phyloP scores from a whole-genome alignment of 129 eudicot species.

The Deinandra increscens region DNA sequence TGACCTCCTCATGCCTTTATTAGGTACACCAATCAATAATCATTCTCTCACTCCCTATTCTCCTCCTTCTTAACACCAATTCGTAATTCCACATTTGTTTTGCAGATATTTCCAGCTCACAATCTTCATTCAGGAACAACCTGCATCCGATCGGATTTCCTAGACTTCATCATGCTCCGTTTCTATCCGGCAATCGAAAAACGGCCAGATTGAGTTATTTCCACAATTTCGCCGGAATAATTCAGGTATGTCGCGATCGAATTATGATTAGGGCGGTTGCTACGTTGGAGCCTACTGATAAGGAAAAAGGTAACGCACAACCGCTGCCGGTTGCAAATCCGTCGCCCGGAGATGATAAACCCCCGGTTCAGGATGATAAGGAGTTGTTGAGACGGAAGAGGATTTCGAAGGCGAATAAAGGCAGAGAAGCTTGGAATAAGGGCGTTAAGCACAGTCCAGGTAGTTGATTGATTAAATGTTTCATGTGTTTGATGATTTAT shows the following conservation, averaged over 20 bases:
- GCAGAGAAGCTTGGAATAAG: constrained; percentile 81
- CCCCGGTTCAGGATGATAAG: constrained; percentile 52
- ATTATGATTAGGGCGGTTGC: constrained; percentile 69
- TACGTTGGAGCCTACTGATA: constrained; percentile 51
- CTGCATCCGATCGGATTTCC: constrained; percentile 40
- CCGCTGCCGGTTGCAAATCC: constrained; percentile 7
- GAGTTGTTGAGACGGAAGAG: constrained; percentile 81
- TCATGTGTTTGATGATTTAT: not conserved
- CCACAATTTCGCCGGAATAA: constrained; percentile 8
- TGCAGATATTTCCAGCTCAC: constrained; percentile 73
- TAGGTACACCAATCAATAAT: constrained; percentile 50
- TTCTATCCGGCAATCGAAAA: constrained; percentile 24
- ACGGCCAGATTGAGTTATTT: constrained; percentile 43
- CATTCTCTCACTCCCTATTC: no score
- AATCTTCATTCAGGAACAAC: constrained; percentile 47
- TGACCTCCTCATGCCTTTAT: constrained; percentile 86
- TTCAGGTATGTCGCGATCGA: constrained; percentile 24
- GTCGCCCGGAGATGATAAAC: constrained; percentile 20
- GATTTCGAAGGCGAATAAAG: constrained; percentile 88
- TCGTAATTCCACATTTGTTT: constrained; percentile 1
- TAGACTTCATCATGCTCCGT: constrained; percentile 29
- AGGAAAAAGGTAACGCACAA: not conserved
- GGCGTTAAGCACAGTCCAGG: constrained; percentile 90
- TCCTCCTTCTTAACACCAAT: not conserved
- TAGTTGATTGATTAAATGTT: constrained; percentile 1